Conservation (phyloP, 768 basidiomycete species). For the Kwoniella heveanensis region DNA sequence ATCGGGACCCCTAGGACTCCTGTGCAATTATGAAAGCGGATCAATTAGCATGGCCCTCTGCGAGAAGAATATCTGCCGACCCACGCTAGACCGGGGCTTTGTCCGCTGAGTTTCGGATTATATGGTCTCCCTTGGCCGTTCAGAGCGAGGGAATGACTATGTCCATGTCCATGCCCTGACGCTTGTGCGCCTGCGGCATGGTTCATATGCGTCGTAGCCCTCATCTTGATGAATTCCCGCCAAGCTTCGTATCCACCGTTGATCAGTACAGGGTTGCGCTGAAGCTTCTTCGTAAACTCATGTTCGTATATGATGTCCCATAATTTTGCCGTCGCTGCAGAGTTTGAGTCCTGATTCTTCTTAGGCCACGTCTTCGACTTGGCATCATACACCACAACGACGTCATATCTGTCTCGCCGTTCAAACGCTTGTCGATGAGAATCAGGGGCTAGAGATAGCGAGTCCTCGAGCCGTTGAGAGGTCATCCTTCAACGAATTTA, state of each 20-base stretch:
- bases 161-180: constrained; percentile 6
- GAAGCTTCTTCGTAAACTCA: constrained; percentile 67
- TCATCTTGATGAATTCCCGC: constrained; percentile 63
- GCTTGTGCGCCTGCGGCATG: constrained; percentile 33
- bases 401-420: constrained; percentile 83
- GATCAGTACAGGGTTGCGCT: constrained; percentile 75
- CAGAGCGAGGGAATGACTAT: not conserved
- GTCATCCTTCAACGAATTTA: constrained; percentile 62
- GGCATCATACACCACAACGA: constrained; percentile 80
- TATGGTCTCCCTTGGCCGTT: constrained; percentile 18
- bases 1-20: constrained; percentile 17
- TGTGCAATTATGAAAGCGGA: not conserved
- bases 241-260: constrained; percentile 83
- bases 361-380: constrained; percentile 60
- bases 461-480: constrained; percentile 69
- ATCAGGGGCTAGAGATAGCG: constrained; percentile 70
- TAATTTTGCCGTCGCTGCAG: constrained; percentile 64
- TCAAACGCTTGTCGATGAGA: constrained; percentile 73
- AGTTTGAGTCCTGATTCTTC: constrained; percentile 57
- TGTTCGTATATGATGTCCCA: constrained; percentile 71
- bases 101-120: constrained; percentile 14
- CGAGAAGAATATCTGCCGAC: not conserved
- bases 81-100: constrained; percentile 12
- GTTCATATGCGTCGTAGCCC: constrained; percentile 24
- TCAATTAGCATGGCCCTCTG: not conserved